Evolutionary conservation across 768 basidiomycete genomes (phyloP), one percentile per base, ranked within the genome.

Genomic region (Leccinellum rugosiceps): DNA sequence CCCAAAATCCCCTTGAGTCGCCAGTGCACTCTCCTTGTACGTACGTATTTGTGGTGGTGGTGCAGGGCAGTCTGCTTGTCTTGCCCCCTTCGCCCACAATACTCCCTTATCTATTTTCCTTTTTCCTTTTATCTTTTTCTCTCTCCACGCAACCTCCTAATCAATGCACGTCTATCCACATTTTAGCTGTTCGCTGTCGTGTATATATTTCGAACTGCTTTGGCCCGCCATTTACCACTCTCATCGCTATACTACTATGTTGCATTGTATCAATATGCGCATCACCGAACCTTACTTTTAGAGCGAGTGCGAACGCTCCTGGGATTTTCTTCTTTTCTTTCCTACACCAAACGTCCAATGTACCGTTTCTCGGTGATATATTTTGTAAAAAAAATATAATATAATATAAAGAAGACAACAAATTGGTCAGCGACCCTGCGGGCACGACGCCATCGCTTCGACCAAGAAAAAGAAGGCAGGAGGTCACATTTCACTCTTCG

Each of bases 21-120:
- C 56, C 52, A 54, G 64, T 53, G 60, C 47, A 48, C 55, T 57
- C 55, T 57, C 41, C 32, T 43, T 52, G 23, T 46, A 46, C 56
- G 66, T 69, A 69, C 67, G 66, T 69, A 63, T 66, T 52, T 47
- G 50, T 52, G 62, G 61, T 67, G 62, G 61, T 67, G 46, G 58
- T 62, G 62, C 68, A 51, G 52, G 55, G 58, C 51, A 34, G 59
- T 58, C 25, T 53, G 50, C 56, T 54, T 50, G 38, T 25, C 34
- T 19, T 14, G 38, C 28, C 15, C 52, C 43, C 38, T 8, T 58
- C 50, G 38, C 43, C 43, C 50, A 31, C 38, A 30, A 34, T 54
- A 57, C 61, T 48, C 54, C 46, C 52, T 58, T 59, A 57, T 65
- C 56, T 65, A 61, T 62, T 34, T 44, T 55, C 38, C 35, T 45